Conservation (phyloP, 2,329 filamentous ascomycete species). For the Leptographium lundbergii region DNA sequence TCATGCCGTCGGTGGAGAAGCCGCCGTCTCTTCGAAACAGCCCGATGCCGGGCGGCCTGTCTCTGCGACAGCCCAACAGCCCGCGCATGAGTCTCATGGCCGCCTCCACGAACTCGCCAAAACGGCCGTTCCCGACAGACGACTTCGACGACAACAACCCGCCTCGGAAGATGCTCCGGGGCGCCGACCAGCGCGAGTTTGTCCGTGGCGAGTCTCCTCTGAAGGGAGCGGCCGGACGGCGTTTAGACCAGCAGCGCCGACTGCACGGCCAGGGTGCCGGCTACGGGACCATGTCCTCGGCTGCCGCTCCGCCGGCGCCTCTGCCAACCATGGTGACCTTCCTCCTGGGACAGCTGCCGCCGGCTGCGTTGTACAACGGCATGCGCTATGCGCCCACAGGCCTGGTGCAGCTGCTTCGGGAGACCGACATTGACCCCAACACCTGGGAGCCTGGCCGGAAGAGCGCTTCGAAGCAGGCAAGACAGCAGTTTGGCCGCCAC, state of each 20-base stretch:
- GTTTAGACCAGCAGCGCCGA: conserved; percentile 64
- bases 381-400: conserved; percentile 56
- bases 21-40: conserved; percentile 31
- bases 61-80: conserved; percentile 10
- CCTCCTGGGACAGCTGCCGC: conserved; percentile 60
- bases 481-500: conserved; percentile 9
- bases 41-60: conserved; percentile 22
- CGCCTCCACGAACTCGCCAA: conserved; percentile 40
- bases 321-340: conserved; percentile 60
- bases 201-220: conserved; percentile 82
- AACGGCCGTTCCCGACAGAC: conserved; percentile 50
- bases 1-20: conserved; percentile 37
- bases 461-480: conserved; percentile 15
- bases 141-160: conserved; percentile 63
- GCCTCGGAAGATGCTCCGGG: conserved; percentile 70
- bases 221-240: conserved; percentile 77
- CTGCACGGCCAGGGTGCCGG: conserved; percentile 35
- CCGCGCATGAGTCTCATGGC: conserved; percentile 3
- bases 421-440: conserved; percentile 47
- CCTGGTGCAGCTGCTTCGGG: conserved; percentile 61
- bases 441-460: conserved; percentile 33
- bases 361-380: conserved; percentile 57
- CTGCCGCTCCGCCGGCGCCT: conserved; percentile 37
- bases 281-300: conserved; percentile 18
- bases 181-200: conserved; percentile 64